phyloP scores from a whole-genome alignment of 345 rosid species.

The Fremontodendron californicum region DNA sequence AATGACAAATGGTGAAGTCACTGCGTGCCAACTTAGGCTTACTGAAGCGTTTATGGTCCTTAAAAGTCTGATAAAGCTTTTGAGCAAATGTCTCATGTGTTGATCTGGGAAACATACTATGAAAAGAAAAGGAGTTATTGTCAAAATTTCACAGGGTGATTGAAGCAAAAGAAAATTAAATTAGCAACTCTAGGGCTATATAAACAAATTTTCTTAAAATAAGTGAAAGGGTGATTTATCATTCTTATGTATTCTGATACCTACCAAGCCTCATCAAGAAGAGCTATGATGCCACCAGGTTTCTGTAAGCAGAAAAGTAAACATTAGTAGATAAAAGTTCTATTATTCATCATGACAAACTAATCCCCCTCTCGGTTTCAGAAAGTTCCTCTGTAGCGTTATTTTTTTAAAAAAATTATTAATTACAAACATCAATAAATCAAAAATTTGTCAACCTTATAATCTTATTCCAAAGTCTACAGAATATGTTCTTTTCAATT shows the following conservation, averaged over 20 bases:
- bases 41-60: conserved; percentile 73
- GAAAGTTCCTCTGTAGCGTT: background rate
- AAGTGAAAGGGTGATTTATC: background rate
- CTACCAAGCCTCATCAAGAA: conserved; percentile 98
- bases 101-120: conserved; percentile 97
- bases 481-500: background rate
- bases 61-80: conserved; percentile 93
- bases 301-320: conserved; percentile 59
- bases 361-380: background rate
- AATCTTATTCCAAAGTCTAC: background rate
- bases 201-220: background rate
- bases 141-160: conserved; percentile 18
- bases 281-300: conserved; percentile 98
- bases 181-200: background rate
- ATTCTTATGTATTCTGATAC: conserved; percentile 15
- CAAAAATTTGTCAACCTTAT: background rate
- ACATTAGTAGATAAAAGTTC: conserved; percentile 20
- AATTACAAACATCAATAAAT: background rate
- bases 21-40: conserved; percentile 92
- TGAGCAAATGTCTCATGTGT: conserved; percentile 94
- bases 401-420: background rate
- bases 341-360: background rate
- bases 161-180: conserved; percentile 8
- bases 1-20: conserved; percentile 92
- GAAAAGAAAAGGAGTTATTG: conserved; percentile 23